A percentile compares a stretch with the other conserved stretches of the same genome.
phyloP scores from a whole-genome alignment of 257 asterid genomes.

The Lycium barbarum region DNA sequence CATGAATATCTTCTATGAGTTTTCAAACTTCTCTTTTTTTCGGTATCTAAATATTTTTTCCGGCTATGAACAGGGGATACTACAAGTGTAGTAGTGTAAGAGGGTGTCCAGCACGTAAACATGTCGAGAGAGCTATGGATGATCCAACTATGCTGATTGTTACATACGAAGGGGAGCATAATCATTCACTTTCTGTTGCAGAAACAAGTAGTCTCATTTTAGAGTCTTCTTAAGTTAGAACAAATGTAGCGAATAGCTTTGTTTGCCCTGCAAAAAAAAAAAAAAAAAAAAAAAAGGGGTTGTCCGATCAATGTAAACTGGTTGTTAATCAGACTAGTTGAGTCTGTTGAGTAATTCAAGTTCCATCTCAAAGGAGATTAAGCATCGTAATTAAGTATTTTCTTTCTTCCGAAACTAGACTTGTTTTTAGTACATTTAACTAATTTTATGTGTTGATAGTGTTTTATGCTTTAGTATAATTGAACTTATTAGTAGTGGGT shows the following conservation, averaged over 20 bases:
- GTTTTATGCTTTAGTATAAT: not conserved
- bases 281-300: not conserved
- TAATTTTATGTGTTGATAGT: not conserved
- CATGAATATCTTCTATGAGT: not conserved
- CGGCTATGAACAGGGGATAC: constrained; percentile 66
- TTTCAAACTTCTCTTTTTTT: not conserved
- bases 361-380: constrained; percentile 43
- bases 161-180: constrained; percentile 93
- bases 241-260: not conserved
- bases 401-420: constrained; percentile 25
- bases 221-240: constrained; percentile 66
- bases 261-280: not conserved
- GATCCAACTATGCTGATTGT: constrained; percentile 89
- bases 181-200: constrained; percentile 57
- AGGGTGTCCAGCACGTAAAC: constrained; percentile 95
- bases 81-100: constrained; percentile 95
- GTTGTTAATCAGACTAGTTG: not conserved
- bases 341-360: constrained; percentile 6
- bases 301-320: constrained; percentile 32
- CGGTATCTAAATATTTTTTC: not conserved
- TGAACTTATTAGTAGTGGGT: not conserved
- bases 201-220: constrained; percentile 63
- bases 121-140: constrained; percentile 84
- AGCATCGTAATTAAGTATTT: not conserved
- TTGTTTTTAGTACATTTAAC: not conserved